These are phyloP conservation scores for Leishmania lainsoni DNA, from an alignment of 208 protist genomes.

Conservation along the genomic window DNA sequence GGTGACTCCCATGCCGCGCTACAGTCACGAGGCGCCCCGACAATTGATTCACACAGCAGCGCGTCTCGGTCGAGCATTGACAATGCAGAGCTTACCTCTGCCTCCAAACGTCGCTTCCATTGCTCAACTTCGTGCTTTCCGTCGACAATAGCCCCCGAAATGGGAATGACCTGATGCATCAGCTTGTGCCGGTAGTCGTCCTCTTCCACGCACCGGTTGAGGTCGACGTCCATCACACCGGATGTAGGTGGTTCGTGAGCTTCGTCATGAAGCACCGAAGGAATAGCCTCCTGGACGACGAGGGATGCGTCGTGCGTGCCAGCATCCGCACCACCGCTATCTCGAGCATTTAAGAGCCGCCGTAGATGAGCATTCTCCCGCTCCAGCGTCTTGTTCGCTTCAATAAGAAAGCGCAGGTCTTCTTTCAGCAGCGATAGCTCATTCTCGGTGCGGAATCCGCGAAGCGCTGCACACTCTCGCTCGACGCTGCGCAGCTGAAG, in stretches of 20 bases:
- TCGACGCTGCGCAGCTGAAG: conserved; percentile 63
- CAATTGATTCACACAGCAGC: background rate
- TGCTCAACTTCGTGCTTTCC: conserved; percentile 29
- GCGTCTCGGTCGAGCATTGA: conserved; percentile 66
- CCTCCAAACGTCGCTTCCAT: conserved; percentile 55
- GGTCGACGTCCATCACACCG: background rate
- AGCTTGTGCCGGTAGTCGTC: conserved; percentile 36
- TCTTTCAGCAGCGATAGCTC: conserved; percentile 27
- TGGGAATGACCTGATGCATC: conserved; percentile 39
- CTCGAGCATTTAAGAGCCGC: conserved; percentile 32
- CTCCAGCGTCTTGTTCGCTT: conserved; percentile 78
- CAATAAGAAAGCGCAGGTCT: conserved; percentile 68
- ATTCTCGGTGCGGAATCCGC: conserved; percentile 19
- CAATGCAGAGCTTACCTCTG: conserved; percentile 49
- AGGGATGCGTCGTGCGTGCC: background rate
- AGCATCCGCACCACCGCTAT: background rate
- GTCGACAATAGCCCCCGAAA: conserved; percentile 43
- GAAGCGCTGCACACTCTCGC: conserved; percentile 41
- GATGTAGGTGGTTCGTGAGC: too few species aligned
- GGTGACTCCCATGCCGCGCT: background rate
- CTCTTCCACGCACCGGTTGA: conserved; percentile 12
- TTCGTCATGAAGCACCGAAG: background rate
- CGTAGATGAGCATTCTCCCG: conserved; percentile 59
- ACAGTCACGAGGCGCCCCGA: background rate
- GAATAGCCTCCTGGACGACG: background rate